Evolutionary conservation across 331 rosid species (phyloP).

Genomic region (Stylosanthes scabra): DNA sequence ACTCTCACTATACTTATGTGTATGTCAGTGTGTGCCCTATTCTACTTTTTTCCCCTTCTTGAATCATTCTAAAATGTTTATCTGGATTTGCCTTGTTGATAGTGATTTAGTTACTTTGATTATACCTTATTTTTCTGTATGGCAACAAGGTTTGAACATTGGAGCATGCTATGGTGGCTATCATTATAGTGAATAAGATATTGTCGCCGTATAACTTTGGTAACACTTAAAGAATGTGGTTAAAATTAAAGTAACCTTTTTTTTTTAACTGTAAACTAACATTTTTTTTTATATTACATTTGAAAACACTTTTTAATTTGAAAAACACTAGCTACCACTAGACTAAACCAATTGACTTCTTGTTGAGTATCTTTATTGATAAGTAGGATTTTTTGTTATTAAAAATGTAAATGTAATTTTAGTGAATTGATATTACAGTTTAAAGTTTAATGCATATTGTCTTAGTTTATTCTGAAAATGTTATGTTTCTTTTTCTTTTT

Average conservation of each 20-base stretch:
- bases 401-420: constrained; percentile 5
- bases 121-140: background rate
- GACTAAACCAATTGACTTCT: too few species aligned
- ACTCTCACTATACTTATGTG: too few species aligned
- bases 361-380: too few species aligned
- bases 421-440: background rate
- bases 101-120: background rate
- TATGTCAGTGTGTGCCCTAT: too few species aligned
- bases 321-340: too few species aligned
- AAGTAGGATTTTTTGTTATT: background rate
- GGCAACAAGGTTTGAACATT: background rate
- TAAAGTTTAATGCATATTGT: constrained; percentile 16
- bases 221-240: background rate
- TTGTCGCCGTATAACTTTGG: too few species aligned
- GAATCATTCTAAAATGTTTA: background rate
- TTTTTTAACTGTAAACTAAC: too few species aligned
- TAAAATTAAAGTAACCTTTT: too few species aligned
- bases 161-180: too few species aligned
- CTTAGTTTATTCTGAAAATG: background rate
- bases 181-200: too few species aligned
- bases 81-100: background rate
- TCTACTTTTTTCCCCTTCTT: background rate
- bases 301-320: too few species aligned
- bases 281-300: too few species aligned
- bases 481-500: background rate